Percentiles rank a stretch among this genome's conserved stretches.
These are phyloP conservation scores for Aspergillus neoniger DNA, from an alignment of 2,329 filamentous ascomycete species.

Conservation along the genomic window DNA sequence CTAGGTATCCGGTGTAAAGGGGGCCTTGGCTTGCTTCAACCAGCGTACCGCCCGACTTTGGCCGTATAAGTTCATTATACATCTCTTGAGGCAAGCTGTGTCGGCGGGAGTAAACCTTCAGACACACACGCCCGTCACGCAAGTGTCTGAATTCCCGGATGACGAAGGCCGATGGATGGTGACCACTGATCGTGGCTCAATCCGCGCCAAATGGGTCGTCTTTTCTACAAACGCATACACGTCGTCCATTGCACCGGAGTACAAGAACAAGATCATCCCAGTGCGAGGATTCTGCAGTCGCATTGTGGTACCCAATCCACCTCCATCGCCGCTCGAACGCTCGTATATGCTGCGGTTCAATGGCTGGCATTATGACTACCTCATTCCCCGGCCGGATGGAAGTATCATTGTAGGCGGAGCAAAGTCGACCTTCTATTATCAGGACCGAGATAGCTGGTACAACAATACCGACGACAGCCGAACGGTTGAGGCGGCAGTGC, in stretches of 20 bases:
- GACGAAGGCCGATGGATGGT: conserved; percentile 56
- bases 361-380: conserved; percentile 64
- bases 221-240: conserved; percentile 85
- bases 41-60: conserved; percentile 39
- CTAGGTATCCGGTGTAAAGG: conserved; percentile 42
- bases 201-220: conserved; percentile 65
- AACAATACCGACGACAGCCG: conserved; percentile 47
- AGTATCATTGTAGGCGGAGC: conserved; percentile 65
- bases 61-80: conserved; percentile 80
- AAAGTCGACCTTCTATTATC: conserved; percentile 46
- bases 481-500: conserved; percentile 49
- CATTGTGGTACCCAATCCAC: conserved; percentile 29
- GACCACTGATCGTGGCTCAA: conserved; percentile 67
- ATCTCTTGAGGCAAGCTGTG: conserved; percentile 65
- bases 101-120: conserved; percentile 54
- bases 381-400: conserved; percentile 59
- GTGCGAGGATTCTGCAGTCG: conserved; percentile 60
- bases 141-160: conserved; percentile 28
- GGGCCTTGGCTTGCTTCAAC: conserved; percentile 36
- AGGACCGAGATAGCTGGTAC: conserved; percentile 48
- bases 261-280: conserved; percentile 73
- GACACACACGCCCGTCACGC: conserved; percentile 52
- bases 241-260: conserved; percentile 68
- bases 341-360: conserved; percentile 66
- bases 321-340: conserved; percentile 31